Conservation (phyloP, 2,329 filamentous ascomycete species). For the Arthrobotrys megalospora region DNA sequence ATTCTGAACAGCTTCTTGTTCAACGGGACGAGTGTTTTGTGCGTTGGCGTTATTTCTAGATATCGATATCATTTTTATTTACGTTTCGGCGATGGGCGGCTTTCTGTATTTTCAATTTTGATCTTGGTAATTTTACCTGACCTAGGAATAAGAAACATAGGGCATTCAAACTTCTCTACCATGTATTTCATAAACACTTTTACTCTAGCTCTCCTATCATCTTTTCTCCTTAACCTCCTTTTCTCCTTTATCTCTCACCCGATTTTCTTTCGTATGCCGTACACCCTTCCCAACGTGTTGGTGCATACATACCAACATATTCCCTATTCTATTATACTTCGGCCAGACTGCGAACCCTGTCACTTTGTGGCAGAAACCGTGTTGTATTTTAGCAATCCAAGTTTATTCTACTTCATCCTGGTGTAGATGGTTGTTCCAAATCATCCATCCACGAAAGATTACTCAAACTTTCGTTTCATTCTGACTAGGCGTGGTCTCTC, state of each 20-base stretch:
- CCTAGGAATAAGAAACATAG: slow-evolving; percentile 23
- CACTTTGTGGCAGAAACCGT: slow-evolving; percentile 50
- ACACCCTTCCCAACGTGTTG: slow-evolving; percentile 32
- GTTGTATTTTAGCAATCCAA: slow-evolving; percentile 59
- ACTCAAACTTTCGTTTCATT: slow-evolving; percentile 17
- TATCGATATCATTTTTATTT: slow-evolving; percentile 24
- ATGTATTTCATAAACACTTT: slow-evolving; percentile 38
- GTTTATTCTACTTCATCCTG: slow-evolving; percentile 21
- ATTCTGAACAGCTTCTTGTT: slow-evolving; percentile 35
- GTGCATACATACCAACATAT: slow-evolving; percentile 19
- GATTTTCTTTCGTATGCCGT: neutral
- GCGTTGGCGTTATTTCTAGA: slow-evolving; percentile 60
- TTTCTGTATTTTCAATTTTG: slow-evolving; percentile 37
- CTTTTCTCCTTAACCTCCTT: slow-evolving; percentile 25
- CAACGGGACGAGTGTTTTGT: slow-evolving; percentile 41
- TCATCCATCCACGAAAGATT: slow-evolving; percentile 14
- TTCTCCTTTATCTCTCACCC: slow-evolving; percentile 21
- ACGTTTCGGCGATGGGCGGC: slow-evolving; percentile 44
- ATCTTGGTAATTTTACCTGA: slow-evolving; percentile 18
- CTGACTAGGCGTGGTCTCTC: slow-evolving; percentile 4
- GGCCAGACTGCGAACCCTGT: slow-evolving; percentile 47
- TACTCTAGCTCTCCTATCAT: slow-evolving; percentile 1
- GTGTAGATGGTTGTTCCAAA: slow-evolving; percentile 19
- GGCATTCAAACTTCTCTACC: slow-evolving; percentile 36
- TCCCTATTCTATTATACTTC: slow-evolving; percentile 29